These are phyloP conservation scores for Ogataea pignaliae DNA, from an alignment of 805 yeast species.

Conservation along the genomic window DNA sequence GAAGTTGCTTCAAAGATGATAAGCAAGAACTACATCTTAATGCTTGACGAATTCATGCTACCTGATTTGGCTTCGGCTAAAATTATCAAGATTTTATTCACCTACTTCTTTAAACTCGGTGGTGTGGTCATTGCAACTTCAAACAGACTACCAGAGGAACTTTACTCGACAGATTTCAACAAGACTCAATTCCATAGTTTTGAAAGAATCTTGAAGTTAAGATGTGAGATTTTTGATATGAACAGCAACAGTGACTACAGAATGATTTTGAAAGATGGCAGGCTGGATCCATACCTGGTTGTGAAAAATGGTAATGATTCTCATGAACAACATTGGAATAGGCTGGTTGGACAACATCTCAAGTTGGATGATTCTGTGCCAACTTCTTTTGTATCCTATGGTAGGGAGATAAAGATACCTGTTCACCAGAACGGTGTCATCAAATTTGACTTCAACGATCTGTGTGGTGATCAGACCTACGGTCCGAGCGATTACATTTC, in stretches of 20 bases:
- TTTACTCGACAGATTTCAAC: slow-evolving; percentile 62
- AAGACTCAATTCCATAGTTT: slow-evolving; percentile 54
- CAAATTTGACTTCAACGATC: slow-evolving; percentile 45
- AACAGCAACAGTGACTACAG: slow-evolving; percentile 55
- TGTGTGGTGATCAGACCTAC: slow-evolving; percentile 47
- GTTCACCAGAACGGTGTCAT: slow-evolving; percentile 37
- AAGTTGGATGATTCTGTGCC: slow-evolving; percentile 8
- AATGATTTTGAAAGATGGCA: slow-evolving; percentile 26
- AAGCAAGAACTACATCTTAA: slow-evolving; percentile 48
- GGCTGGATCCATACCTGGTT: slow-evolving; percentile 30
- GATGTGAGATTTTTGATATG: slow-evolving; percentile 65
- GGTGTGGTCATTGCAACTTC: slow-evolving; percentile 75
- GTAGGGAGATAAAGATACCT: slow-evolving; percentile 47
- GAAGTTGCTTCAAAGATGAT: slow-evolving; percentile 67
- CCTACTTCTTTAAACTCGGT: slow-evolving; percentile 66
- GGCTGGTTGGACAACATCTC: slow-evolving; percentile 23
- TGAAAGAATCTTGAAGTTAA: slow-evolving; percentile 48
- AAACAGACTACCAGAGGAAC: slow-evolving; percentile 66
- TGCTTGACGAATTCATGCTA: slow-evolving; percentile 71
- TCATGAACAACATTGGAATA: slow-evolving; percentile 33
- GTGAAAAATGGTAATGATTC: slow-evolving; percentile 23
- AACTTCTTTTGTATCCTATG: slow-evolving; percentile 46
- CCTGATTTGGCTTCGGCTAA: slow-evolving; percentile 76
- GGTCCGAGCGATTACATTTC: slow-evolving; percentile 72
- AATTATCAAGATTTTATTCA: slow-evolving; percentile 58